phyloP scores from a whole-genome alignment of 2,329 filamentous ascomycete genomes.

The Aspergillus ruber region DNA sequence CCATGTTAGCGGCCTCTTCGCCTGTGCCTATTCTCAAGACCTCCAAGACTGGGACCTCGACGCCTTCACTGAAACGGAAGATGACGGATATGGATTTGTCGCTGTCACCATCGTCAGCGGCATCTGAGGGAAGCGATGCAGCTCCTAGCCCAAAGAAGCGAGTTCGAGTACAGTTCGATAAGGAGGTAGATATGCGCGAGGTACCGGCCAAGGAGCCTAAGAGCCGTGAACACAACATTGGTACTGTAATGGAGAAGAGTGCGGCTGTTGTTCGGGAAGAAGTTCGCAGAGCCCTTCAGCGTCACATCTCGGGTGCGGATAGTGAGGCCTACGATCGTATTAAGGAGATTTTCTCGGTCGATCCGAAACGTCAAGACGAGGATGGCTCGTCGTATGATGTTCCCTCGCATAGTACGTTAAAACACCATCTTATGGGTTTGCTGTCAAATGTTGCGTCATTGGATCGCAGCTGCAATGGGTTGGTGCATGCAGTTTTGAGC shows the following conservation, averaged over 20 bases:
- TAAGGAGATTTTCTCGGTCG: conserved; percentile 46
- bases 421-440: conserved; percentile 55
- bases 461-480: conserved; percentile 50
- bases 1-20: conserved; percentile 26
- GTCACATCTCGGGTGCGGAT: conserved; percentile 46
- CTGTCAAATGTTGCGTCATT: conserved; percentile 51
- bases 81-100: conserved; percentile 30
- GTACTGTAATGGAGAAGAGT: conserved; percentile 43
- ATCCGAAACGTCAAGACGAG: conserved; percentile 37
- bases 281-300: conserved; percentile 52
- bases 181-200: conserved; percentile 28
- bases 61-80: conserved; percentile 30
- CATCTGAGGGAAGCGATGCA: conserved; percentile 20
- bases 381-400: conserved; percentile 36
- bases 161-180: conserved; percentile 38
- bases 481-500: conserved; percentile 53
- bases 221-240: neutral
- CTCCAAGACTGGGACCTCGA: conserved; percentile 21
- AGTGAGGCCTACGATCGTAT: conserved; percentile 53
- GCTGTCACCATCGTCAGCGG: conserved; percentile 25
- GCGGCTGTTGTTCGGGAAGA: conserved; percentile 55
- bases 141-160: conserved; percentile 34
- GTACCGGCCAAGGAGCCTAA: conserved; percentile 19
- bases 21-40: conserved; percentile 33
- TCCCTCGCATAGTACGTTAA: conserved; percentile 47